Conservation (phyloP, 2,329 filamentous ascomycete genomes). For the Plenodomus tracheiphilus region DNA sequence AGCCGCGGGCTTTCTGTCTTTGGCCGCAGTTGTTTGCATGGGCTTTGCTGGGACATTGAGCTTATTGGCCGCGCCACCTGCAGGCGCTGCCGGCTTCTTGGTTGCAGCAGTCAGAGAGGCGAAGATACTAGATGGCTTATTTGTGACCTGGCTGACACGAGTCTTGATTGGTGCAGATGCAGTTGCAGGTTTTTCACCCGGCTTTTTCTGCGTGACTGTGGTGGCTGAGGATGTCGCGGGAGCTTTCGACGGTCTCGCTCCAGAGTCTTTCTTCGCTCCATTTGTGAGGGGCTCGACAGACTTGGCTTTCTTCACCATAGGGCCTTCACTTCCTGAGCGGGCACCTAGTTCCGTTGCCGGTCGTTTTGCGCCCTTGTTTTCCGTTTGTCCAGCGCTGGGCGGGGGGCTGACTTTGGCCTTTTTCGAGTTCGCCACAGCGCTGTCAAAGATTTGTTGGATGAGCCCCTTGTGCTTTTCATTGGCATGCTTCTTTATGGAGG, state of each 20-base stretch:
- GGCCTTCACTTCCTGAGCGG: constrained; percentile 22
- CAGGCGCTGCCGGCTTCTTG: constrained; percentile 45
- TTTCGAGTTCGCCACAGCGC: constrained; percentile 47
- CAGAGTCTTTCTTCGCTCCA: constrained; percentile 22
- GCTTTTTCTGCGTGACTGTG: constrained; percentile 27
- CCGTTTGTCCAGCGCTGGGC: constrained; percentile 24
- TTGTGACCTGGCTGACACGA: constrained; percentile 43
- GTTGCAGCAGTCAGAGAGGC: constrained; percentile 50
- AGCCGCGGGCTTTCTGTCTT: constrained; percentile 34
- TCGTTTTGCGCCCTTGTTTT: constrained; percentile 38
- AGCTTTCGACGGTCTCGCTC: constrained; percentile 9
- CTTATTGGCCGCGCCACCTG: constrained; percentile 28
- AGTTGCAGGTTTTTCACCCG: constrained; percentile 30
- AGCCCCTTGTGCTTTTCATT: constrained; percentile 66
- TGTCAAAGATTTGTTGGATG: constrained; percentile 60
- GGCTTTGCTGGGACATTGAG: constrained; percentile 30
- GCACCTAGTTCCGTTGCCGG: constrained; percentile 22
- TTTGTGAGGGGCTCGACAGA: constrained; percentile 20
- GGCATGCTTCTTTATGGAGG: constrained; percentile 66
- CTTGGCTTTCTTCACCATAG: constrained; percentile 35
- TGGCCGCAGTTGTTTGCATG: constrained; percentile 15
- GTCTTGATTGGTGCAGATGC: constrained; percentile 33
- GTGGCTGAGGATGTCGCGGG: constrained; percentile 10
- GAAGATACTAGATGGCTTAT: constrained; percentile 52
- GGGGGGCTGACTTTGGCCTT: constrained; percentile 40